Evolutionary conservation across 208 protist genomes (phyloP).

Genomic region (Sergeia podlipaevii): DNA sequence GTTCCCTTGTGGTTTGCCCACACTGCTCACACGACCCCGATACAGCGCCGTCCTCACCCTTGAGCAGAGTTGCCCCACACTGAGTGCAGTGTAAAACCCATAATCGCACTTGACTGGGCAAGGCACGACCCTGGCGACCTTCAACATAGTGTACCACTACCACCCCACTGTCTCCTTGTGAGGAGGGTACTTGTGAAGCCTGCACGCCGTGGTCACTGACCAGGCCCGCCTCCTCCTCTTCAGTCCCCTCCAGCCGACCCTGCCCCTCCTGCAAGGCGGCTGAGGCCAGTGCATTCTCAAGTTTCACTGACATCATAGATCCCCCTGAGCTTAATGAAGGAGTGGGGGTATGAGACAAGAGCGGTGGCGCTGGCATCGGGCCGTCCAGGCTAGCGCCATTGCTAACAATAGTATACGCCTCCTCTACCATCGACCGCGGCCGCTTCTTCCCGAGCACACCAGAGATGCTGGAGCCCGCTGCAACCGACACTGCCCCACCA

Average conservation of each 20-base stretch:
- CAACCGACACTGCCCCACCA: not conserved
- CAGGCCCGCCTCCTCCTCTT: not conserved
- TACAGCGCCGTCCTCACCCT: conserved; percentile 36
- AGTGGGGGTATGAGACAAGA: too few relatives aligned
- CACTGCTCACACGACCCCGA: conserved; percentile 43
- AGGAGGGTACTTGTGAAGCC: conserved; percentile 7
- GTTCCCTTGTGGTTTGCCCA: conserved; percentile 23
- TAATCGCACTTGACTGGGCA: conserved; percentile 66
- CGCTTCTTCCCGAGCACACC: too few relatives aligned
- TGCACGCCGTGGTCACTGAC: not conserved
- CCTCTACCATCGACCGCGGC: too few relatives aligned
- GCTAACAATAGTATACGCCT: too few relatives aligned
- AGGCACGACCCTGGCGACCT: conserved; percentile 21
- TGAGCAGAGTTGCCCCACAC: conserved; percentile 48
- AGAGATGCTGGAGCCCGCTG: not conserved
- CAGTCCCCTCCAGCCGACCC: not conserved
- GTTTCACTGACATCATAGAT: too few relatives aligned
- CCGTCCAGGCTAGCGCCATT: too few relatives aligned
- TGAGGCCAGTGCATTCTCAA: too few relatives aligned
- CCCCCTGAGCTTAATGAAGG: too few relatives aligned
- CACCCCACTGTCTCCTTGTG: conserved; percentile 45
- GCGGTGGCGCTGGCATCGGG: too few relatives aligned
- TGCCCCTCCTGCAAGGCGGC: too few relatives aligned
- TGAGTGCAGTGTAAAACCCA: conserved; percentile 72
- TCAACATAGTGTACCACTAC: conserved; percentile 66